These are phyloP conservation scores for Claviceps pusilla DNA, from an alignment of 2,329 filamentous ascomycete genomes.

Conservation along the genomic window DNA sequence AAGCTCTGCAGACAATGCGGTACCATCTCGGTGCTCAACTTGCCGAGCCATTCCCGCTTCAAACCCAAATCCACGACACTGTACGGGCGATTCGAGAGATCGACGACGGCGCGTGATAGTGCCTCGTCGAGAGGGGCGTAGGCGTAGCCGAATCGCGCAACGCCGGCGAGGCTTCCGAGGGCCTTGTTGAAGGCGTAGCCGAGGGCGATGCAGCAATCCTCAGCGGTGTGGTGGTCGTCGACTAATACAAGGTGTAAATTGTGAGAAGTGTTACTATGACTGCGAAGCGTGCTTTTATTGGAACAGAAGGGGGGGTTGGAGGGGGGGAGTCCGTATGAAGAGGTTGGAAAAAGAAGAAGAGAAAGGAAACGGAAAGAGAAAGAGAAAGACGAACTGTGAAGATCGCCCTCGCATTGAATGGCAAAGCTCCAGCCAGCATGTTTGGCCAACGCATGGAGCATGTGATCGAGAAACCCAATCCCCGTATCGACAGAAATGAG, in stretches of 20 bases:
- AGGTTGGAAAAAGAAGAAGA: background rate
- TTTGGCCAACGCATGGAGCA: slow-evolving; percentile 93
- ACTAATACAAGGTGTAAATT: slow-evolving; percentile 34
- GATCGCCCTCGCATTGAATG: slow-evolving; percentile 70
- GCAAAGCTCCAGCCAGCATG: slow-evolving; percentile 88
- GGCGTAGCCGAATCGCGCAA: slow-evolving; percentile 80
- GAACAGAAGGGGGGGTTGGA: background rate
- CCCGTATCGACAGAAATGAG: slow-evolving; percentile 80
- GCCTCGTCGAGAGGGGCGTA: slow-evolving; percentile 94
- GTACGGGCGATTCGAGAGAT: slow-evolving; percentile 85
- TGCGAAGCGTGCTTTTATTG: too few relatives aligned
- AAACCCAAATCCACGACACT: slow-evolving; percentile 71
- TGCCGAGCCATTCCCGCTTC: slow-evolving; percentile 82
- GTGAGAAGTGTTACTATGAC: background rate
- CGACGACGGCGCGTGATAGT: slow-evolving; percentile 81
- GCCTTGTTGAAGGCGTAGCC: slow-evolving; percentile 72
- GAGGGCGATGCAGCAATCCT: slow-evolving; percentile 86
- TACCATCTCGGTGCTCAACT: slow-evolving; percentile 90
- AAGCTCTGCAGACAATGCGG: slow-evolving; percentile 92
- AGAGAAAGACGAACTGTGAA: slow-evolving; percentile 54
- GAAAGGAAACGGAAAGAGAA: background rate
- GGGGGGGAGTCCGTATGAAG: too few relatives aligned
- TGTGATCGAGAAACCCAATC: slow-evolving; percentile 96
- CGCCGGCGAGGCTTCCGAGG: slow-evolving; percentile 61
- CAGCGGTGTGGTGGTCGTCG: slow-evolving; percentile 96